Conservation (phyloP, 768 basidiomycete genomes). For the Amanita brunnescens region DNA sequence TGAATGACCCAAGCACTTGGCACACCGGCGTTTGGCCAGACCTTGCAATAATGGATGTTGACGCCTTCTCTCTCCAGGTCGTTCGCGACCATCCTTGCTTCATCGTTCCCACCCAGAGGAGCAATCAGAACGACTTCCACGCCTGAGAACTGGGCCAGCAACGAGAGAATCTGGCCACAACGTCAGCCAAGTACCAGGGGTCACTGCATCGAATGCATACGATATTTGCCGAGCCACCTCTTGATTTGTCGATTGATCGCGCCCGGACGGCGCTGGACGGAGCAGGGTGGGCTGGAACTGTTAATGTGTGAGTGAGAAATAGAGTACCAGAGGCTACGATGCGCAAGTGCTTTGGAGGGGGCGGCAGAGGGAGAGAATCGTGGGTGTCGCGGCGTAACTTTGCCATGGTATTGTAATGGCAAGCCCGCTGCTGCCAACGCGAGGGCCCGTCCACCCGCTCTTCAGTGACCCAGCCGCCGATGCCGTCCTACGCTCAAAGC, state of each 20-base stretch:
- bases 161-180: slow-evolving; percentile 58
- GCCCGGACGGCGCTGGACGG: slow-evolving; percentile 57
- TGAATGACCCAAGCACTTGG: slow-evolving; percentile 79
- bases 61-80: slow-evolving; percentile 64
- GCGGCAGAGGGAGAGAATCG: slow-evolving; percentile 19
- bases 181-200: too few species aligned
- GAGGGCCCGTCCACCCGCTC: slow-evolving; percentile 23
- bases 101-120: slow-evolving; percentile 62
- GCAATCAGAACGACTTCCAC: slow-evolving; percentile 68
- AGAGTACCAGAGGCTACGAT: slow-evolving; percentile 76
- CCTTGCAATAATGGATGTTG: slow-evolving; percentile 63
- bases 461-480: slow-evolving; percentile 34
- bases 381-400: slow-evolving; percentile 37
- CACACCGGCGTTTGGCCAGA: slow-evolving; percentile 63
- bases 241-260: slow-evolving; percentile 54
- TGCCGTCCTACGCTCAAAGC: slow-evolving; percentile 31
- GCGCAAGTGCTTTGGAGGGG: slow-evolving; percentile 40
- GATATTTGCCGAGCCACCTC: slow-evolving; percentile 69
- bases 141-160: slow-evolving; percentile 61
- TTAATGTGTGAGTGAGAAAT: slow-evolving; percentile 68
- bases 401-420: not conserved
- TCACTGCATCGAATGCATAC: too few species aligned
- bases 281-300: slow-evolving; percentile 48
- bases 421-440: too few species aligned
- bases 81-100: slow-evolving; percentile 51